Conservation (phyloP, 169 alveolate genomes). For the Plasmodium relictum region DNA sequence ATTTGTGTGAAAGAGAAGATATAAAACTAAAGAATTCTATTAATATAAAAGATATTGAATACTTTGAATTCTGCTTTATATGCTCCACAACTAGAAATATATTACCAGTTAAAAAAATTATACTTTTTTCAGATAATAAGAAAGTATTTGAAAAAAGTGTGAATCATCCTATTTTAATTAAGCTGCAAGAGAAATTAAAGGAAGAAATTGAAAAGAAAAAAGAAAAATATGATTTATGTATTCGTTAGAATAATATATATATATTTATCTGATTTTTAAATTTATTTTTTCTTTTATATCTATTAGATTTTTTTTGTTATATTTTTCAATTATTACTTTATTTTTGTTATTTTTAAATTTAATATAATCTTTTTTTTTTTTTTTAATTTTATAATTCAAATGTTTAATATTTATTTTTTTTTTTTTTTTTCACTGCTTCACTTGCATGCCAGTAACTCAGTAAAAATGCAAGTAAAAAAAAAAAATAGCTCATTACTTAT, state of each 20-base stretch:
- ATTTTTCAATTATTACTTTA: neutral
- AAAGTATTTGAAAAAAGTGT: slow-evolving; percentile 60
- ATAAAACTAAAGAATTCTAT: slow-evolving; percentile 37
- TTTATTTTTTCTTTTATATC: neutral
- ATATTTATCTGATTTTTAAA: neutral
- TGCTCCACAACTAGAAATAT: slow-evolving; percentile 75
- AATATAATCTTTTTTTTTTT: neutral
- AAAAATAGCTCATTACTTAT: slow-evolving; percentile 6
- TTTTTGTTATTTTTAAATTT: neutral
- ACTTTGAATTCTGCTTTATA: slow-evolving; percentile 69
- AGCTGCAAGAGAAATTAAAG: slow-evolving; percentile 28
- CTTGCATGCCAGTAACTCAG: neutral
- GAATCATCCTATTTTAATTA: slow-evolving; percentile 46
- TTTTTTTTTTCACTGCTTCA: slow-evolving; percentile 2
- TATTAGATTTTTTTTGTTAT: neutral
- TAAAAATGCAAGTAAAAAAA: slow-evolving; percentile 11
- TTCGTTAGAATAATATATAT: neutral
- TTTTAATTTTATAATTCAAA: neutral
- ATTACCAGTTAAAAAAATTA: slow-evolving; percentile 58
- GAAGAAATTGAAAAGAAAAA: slow-evolving; percentile 61
- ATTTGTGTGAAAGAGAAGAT: slow-evolving; percentile 43
- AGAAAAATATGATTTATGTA: slow-evolving; percentile 41
- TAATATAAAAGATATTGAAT: slow-evolving; percentile 39
- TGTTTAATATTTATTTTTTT: slow-evolving; percentile 3
- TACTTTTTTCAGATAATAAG: slow-evolving; percentile 29